Percentiles rank a stretch among this genome's conserved stretches.
These are phyloP conservation scores for Colletotrichum filicis DNA, from an alignment of 2,329 filamentous ascomycete genomes.

Conservation along the genomic window DNA sequence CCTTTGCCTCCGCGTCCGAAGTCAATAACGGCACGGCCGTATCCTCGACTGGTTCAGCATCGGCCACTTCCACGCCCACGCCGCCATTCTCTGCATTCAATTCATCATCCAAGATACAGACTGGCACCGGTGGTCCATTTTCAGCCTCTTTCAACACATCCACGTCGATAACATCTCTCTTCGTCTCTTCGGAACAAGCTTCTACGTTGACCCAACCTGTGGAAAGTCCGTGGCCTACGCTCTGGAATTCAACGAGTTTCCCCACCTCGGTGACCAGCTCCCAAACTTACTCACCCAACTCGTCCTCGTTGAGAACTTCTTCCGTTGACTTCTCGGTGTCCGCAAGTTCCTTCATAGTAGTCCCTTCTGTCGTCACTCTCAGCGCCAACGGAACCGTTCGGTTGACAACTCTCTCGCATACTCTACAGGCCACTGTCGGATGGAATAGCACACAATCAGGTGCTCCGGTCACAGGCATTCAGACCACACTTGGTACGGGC, in stretches of 20 bases:
- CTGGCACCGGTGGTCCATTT: neutral
- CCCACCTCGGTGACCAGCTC: neutral
- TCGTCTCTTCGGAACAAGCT: neutral
- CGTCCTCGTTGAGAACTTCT: neutral
- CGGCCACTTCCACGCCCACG: neutral
- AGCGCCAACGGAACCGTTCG: neutral
- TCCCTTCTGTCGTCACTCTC: neutral
- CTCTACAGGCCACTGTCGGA: neutral
- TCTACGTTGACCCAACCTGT: slow-evolving; percentile 19
- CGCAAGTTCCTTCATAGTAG: neutral
- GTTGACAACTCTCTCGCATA: neutral
- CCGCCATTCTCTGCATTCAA: slow-evolving; percentile 11
- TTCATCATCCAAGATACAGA: neutral
- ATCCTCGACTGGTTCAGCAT: neutral
- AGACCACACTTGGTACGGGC: neutral
- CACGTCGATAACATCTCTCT: neutral
- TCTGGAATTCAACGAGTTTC: slow-evolving; percentile 7
- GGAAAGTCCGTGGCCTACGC: slow-evolving; percentile 12
- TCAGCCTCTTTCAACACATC: neutral
- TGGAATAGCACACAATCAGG: neutral
- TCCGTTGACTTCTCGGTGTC: neutral
- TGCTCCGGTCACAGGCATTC: neutral
- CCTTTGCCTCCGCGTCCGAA: slow-evolving; percentile 12
- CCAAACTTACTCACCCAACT: neutral
- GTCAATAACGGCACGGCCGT: neutral